A percentile compares a stretch with the other conserved stretches of the same genome.
Evolutionary conservation across 495 filamentous ascomycete species (phyloP).

Genomic region (Xanthoparmelia taractica): DNA sequence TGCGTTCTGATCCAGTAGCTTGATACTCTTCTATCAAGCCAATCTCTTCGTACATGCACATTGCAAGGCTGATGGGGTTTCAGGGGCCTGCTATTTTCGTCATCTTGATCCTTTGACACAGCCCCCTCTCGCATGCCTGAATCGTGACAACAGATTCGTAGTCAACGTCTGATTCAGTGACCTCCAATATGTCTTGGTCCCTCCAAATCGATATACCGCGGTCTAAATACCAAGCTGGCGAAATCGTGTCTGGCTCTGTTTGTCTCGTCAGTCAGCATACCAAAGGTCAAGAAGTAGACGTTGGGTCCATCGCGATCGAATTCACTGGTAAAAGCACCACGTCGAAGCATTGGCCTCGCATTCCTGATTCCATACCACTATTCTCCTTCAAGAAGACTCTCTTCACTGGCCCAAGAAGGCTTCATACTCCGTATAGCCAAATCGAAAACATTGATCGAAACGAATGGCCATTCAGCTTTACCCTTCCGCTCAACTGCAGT

Average conservation of each 20-base stretch:
- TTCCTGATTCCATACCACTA: not conserved
- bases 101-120: not conserved
- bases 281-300: not conserved
- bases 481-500: not conserved
- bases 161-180: not conserved
- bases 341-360: not conserved
- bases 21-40: no score
- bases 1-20: no score
- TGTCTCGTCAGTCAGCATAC: not conserved
- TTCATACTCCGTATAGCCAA: not conserved
- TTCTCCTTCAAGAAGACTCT: not conserved
- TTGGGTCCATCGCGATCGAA: not conserved
- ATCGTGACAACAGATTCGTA: not conserved
- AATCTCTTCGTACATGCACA: no score
- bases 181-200: not conserved
- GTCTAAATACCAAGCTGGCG: not conserved
- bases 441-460: not conserved
- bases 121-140: not conserved
- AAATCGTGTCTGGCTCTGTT: not conserved
- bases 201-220: not conserved
- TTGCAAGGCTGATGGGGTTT: no score
- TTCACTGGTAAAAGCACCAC: not conserved
- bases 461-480: not conserved
- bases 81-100: not conserved
- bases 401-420: not conserved